phyloP scores from a whole-genome alignment of 345 rosid species.

The Melaleuca quinquenervia region DNA sequence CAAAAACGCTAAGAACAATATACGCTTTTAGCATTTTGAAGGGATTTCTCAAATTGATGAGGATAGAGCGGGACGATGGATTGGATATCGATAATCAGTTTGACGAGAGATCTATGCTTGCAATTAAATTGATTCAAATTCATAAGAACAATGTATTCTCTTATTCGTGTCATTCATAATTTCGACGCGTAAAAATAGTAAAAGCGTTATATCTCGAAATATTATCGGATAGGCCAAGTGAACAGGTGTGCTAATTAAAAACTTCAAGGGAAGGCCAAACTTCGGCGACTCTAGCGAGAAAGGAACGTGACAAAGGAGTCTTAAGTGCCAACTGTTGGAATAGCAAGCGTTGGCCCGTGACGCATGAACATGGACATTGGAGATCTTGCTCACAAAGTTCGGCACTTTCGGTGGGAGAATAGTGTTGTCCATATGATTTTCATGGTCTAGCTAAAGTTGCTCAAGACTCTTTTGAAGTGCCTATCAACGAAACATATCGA shows the following conservation, averaged over 20 bases:
- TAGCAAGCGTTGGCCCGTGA: fast-evolving
- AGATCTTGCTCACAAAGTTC: too few relatives aligned
- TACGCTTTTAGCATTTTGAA: background rate
- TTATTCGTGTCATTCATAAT: background rate
- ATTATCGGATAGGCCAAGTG: background rate
- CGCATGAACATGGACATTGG: background rate
- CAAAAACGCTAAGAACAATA: fast-evolving
- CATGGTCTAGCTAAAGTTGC: too few relatives aligned
- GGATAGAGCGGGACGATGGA: background rate
- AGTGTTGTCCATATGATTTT: background rate
- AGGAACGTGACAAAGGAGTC: background rate
- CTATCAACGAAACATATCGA: background rate
- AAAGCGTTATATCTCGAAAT: background rate
- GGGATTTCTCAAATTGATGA: too few relatives aligned
- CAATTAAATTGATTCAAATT: background rate
- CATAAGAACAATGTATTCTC: too few relatives aligned
- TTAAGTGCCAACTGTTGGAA: fast-evolving
- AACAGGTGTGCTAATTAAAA: background rate
- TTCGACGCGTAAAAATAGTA: too few relatives aligned
- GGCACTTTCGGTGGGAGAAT: background rate
- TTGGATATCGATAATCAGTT: fast-evolving
- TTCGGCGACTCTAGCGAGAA: background rate
- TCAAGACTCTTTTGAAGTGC: background rate
- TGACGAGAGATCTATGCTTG: background rate
- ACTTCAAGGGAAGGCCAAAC: background rate